Conservation (phyloP, 192 early-diverging fungal genomes). For the Pecoramyces ruminantium region DNA sequence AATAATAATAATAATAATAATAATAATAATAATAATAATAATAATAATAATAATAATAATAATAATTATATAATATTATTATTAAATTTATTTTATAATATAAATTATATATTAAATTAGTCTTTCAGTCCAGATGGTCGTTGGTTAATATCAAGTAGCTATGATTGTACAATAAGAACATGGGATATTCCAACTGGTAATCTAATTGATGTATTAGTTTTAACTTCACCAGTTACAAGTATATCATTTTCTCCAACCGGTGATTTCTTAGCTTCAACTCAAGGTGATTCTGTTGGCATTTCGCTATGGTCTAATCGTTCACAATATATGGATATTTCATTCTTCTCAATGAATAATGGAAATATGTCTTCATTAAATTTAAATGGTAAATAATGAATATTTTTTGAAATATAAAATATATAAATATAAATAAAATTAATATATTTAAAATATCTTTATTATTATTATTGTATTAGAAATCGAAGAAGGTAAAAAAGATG, state of each 20-base stretch:
- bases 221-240: slow-evolving; percentile 60
- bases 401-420: no score
- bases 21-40: not conserved
- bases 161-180: slow-evolving; percentile 78
- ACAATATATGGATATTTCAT: slow-evolving; percentile 52
- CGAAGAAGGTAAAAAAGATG: not conserved
- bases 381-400: no score
- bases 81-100: no score
- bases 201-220: slow-evolving; percentile 68
- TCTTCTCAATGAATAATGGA: slow-evolving; percentile 46
- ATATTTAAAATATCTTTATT: no score
- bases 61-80: slow-evolving; percentile 1
- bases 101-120: no score
- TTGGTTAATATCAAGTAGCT: slow-evolving; percentile 64
- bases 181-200: slow-evolving; percentile 92
- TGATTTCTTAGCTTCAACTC: slow-evolving; percentile 80
- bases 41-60: not conserved
- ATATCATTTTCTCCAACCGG: slow-evolving; percentile 78
- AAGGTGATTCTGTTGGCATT: slow-evolving; percentile 81
- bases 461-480: not conserved
- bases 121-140: slow-evolving; percentile 82
- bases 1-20: slow-evolving; percentile 4
- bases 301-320: slow-evolving; percentile 82
- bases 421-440: no score
- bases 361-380: slow-evolving; percentile 3